A percentile compares a stretch with the other conserved stretches of the same genome.
Evolutionary conservation across 225 moss, liverwort and hornwort species (phyloP).

Genomic region (Rhytidiadelphus loreus): DNA sequence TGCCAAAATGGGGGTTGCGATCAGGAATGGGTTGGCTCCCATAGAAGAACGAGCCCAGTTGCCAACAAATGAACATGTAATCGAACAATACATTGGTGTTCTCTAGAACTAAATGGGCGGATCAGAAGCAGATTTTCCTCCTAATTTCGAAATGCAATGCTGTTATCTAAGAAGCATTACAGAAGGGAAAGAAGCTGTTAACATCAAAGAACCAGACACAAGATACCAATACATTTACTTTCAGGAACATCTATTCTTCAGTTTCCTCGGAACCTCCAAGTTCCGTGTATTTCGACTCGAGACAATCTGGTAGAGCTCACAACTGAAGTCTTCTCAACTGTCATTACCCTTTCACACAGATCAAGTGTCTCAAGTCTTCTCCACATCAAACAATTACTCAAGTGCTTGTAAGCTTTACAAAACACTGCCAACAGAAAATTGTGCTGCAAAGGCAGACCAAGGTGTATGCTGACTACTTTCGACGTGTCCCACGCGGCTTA

Average conservation of each 20-base stretch:
- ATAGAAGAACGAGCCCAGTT: not conserved
- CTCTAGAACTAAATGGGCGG: not conserved
- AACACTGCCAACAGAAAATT: not conserved
- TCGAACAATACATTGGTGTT: not conserved
- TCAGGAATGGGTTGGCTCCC: too few species aligned
- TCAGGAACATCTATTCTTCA: not conserved
- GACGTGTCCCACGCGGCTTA: conserved; percentile 57
- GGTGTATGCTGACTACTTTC: conserved; percentile 23
- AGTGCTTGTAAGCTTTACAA: not conserved
- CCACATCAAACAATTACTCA: not conserved
- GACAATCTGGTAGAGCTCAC: not conserved
- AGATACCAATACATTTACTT: not conserved
- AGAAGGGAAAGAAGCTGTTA: not conserved
- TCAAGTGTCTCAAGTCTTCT: not conserved
- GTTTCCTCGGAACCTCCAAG: not conserved
- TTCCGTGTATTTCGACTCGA: not conserved
- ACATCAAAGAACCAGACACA: not conserved
- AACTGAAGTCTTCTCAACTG: not conserved
- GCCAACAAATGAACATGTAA: not conserved
- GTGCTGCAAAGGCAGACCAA: not conserved
- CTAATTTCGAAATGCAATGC: not conserved
- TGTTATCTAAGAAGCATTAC: not conserved
- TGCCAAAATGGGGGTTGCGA: too few species aligned
- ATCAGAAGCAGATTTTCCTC: not conserved
- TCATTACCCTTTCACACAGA: not conserved